Conservation (phyloP, 805 yeast genomes). For the Maudiozyma serrabonitensis region DNA sequence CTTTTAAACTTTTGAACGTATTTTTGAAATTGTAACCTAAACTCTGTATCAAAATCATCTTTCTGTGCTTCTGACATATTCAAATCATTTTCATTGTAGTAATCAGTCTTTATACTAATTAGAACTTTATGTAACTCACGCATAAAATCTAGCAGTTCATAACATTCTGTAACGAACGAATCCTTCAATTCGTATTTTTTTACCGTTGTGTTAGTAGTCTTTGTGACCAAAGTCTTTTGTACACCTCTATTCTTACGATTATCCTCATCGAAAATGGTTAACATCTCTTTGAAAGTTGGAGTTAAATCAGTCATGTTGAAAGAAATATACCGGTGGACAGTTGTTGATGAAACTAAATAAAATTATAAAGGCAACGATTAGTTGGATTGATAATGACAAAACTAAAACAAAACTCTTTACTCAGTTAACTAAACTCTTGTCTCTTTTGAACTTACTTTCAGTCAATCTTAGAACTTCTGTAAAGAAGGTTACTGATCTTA, state of each 20-base stretch:
- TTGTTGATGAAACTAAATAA: not conserved
- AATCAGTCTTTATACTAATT: constrained; percentile 19
- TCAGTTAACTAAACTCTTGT: too few species aligned
- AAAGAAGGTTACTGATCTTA: too few species aligned
- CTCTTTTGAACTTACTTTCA: too few species aligned
- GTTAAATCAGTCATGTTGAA: constrained; percentile 26
- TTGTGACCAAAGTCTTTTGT: too few species aligned
- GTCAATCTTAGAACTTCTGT: too few species aligned
- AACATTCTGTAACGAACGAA: constrained; percentile 25
- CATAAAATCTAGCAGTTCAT: constrained; percentile 21
- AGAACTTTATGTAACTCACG: constrained; percentile 24
- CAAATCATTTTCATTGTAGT: constrained; percentile 15
- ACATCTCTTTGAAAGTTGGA: constrained; percentile 19
- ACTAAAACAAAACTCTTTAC: too few species aligned
- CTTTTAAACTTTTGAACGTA: constrained; percentile 41
- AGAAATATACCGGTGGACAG: not conserved
- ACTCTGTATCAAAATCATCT: constrained; percentile 46
- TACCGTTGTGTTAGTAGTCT: not conserved
- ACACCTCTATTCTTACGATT: not conserved
- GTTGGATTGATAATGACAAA: too few species aligned
- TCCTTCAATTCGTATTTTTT: constrained; percentile 12
- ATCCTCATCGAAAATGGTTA: constrained; percentile 18
- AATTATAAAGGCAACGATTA: too few species aligned
- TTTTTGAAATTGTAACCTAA: constrained; percentile 42
- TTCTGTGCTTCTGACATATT: constrained; percentile 38